Percentiles rank a stretch among this genome's conserved stretches.
Conservation (phyloP, 768 basidiomycete species). For the Suillus decipiens region DNA sequence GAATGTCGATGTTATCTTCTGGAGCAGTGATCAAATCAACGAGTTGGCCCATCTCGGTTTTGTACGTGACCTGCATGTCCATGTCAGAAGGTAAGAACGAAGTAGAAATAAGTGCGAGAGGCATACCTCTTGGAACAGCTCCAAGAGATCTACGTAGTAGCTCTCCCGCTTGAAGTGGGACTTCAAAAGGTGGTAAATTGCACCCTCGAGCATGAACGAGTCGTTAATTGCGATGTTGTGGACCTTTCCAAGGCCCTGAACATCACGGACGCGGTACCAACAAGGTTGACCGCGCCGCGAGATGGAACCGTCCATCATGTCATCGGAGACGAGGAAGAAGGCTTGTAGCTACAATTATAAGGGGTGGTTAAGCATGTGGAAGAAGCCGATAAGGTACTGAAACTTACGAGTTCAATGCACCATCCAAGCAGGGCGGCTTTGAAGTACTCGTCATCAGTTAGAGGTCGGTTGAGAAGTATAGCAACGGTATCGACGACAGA, state of each 20-base stretch:
- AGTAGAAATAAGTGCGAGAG: not conserved
- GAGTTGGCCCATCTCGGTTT: slow-evolving; percentile 96
- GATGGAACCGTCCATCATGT: slow-evolving; percentile 95
- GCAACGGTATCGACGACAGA: slow-evolving; percentile 92
- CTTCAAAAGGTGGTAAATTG: slow-evolving; percentile 91
- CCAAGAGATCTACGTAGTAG: slow-evolving; percentile 88
- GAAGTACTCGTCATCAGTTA: slow-evolving; percentile 85
- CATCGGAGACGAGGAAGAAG: slow-evolving; percentile 95
- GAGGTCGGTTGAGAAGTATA: slow-evolving; percentile 71
- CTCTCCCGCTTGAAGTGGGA: slow-evolving; percentile 76
- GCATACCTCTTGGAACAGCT: slow-evolving; percentile 84
- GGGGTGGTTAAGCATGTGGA: not conserved
- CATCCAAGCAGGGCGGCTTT: slow-evolving; percentile 89
- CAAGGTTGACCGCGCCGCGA: slow-evolving; percentile 94
- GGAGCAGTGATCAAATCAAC: slow-evolving; percentile 96
- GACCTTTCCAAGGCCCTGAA: slow-evolving; percentile 33
- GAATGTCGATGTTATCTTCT: slow-evolving; percentile 84
- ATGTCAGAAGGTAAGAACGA: not conserved
- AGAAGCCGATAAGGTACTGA: not conserved
- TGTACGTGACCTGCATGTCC: slow-evolving; percentile 58
- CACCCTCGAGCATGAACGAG: slow-evolving; percentile 91
- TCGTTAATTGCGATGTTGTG: slow-evolving; percentile 90
- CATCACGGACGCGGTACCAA: slow-evolving; percentile 74
- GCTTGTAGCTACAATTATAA: slow-evolving; percentile 78
- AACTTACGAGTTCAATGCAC: slow-evolving; percentile 92